These are phyloP conservation scores for Lachancea nothofagi DNA, from an alignment of 805 yeast genomes.

Conservation along the genomic window DNA sequence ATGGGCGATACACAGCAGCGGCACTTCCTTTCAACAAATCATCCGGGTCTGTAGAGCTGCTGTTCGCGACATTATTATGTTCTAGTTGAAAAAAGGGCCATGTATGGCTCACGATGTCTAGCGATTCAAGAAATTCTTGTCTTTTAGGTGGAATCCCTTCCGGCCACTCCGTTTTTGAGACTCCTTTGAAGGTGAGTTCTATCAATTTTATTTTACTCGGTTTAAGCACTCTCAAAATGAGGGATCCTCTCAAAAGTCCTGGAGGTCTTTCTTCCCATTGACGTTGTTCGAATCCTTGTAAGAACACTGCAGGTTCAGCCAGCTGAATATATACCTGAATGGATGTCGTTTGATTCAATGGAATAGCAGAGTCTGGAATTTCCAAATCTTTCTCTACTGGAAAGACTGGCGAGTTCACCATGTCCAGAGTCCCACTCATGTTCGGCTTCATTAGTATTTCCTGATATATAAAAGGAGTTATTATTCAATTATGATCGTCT, in stretches of 20 bases:
- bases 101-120: conserved; percentile 65
- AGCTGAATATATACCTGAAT: conserved; percentile 66
- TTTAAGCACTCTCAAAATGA: conserved; percentile 63
- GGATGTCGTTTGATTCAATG: conserved; percentile 56
- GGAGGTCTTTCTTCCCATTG: conserved; percentile 70
- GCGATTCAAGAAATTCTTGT: conserved; percentile 56
- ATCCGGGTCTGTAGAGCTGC: conserved; percentile 12
- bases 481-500: too few relatives aligned
- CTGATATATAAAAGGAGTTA: too few relatives aligned
- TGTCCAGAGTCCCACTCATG: conserved; percentile 15
- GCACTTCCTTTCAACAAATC: conserved; percentile 20
- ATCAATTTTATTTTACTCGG: conserved; percentile 67
- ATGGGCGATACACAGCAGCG: conserved; percentile 25
- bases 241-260: conserved; percentile 72
- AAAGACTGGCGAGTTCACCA: conserved; percentile 41
- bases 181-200: conserved; percentile 57
- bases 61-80: conserved; percentile 33
- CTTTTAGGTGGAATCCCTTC: conserved; percentile 95
- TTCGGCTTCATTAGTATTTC: too few relatives aligned
- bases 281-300: conserved; percentile 70
- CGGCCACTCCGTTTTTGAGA: conserved; percentile 87
- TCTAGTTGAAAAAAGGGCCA: conserved; percentile 83
- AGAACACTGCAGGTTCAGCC: conserved; percentile 73
- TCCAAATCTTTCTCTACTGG: conserved; percentile 49
- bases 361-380: conserved; percentile 37